These are phyloP conservation scores for Cyberlindnera saturnus DNA, from an alignment of 805 yeast species.

Conservation along the genomic window DNA sequence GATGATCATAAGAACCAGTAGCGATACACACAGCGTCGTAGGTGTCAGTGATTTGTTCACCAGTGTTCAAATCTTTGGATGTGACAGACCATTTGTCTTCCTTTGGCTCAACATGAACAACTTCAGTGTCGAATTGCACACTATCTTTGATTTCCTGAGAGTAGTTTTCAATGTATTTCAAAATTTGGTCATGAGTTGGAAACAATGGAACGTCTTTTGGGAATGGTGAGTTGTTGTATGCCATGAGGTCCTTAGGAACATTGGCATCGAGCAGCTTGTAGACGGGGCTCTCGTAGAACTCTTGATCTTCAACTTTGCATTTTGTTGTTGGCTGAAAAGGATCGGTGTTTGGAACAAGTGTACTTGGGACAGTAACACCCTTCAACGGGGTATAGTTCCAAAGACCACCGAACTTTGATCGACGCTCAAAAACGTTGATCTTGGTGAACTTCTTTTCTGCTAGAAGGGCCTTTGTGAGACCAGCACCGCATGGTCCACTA, in stretches of 20 bases:
- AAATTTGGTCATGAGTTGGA: constrained; percentile 57
- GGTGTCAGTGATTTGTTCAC: constrained; percentile 21
- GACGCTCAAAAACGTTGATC: constrained; percentile 55
- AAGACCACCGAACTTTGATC: constrained; percentile 64
- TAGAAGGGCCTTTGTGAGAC: constrained; percentile 55
- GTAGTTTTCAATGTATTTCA: constrained; percentile 54
- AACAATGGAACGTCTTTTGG: constrained; percentile 42
- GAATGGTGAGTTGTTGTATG: constrained; percentile 48
- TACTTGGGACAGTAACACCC: constrained; percentile 1
- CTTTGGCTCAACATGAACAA: constrained; percentile 31
- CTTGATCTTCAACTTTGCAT: constrained; percentile 17
- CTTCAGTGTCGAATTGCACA: constrained; percentile 43
- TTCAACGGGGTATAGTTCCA: constrained; percentile 50
- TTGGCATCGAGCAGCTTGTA: constrained; percentile 68
- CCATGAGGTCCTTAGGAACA: constrained; percentile 61
- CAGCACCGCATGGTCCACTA: constrained; percentile 73
- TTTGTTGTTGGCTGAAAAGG: constrained; percentile 20
- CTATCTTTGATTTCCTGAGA: constrained; percentile 34
- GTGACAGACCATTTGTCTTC: constrained; percentile 38
- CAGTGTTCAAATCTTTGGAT: constrained; percentile 26
- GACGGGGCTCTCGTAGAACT: constrained; percentile 48
- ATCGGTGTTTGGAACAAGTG: constrained; percentile 26
- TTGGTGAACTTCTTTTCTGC: constrained; percentile 39
- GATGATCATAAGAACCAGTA: constrained; percentile 58
- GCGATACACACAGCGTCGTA: constrained; percentile 63